These are phyloP conservation scores for Fusarium verrucosum DNA, from an alignment of 2,329 filamentous ascomycete genomes.

Conservation along the genomic window DNA sequence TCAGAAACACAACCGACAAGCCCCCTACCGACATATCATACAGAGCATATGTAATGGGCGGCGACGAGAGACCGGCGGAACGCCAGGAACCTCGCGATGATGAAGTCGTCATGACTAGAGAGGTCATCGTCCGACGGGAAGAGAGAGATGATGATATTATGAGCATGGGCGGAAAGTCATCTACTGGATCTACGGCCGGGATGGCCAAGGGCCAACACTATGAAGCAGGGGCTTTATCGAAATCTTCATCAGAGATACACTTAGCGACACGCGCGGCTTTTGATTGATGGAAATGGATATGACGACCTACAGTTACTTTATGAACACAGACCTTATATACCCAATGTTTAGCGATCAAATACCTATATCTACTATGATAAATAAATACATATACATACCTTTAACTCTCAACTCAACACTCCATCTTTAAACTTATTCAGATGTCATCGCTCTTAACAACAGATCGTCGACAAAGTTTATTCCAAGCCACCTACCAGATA, in stretches of 20 bases:
- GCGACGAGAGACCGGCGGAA: constrained; percentile 20
- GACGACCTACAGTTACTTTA: neutral
- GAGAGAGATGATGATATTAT: constrained; percentile 29
- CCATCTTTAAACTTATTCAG: neutral
- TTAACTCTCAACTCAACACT: neutral
- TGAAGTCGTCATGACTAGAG: constrained; percentile 43
- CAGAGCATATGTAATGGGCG: constrained; percentile 39
- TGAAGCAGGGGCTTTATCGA: constrained; percentile 35
- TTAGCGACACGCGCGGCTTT: constrained; percentile 37
- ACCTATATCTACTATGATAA: neutral
- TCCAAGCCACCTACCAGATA: constrained; percentile 1
- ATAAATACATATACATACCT: rapidly evolving
- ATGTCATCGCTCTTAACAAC: no score
- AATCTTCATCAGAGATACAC: constrained; percentile 43
- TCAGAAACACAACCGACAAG: constrained; percentile 24
- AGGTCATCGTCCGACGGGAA: constrained; percentile 37
- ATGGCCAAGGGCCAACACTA: constrained; percentile 10
- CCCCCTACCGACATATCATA: constrained; percentile 30
- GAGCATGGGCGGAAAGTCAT: constrained; percentile 35
- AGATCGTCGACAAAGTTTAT: neutral
- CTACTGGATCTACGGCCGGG: constrained; percentile 22
- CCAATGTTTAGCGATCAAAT: neutral
- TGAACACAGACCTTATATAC: constrained; percentile 19
- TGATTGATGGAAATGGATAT: constrained; percentile 1
- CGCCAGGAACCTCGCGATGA: constrained; percentile 8